These are phyloP conservation scores for Hordeum pubiflorum DNA, from an alignment of 202 grass and related monocot genomes.

Conservation along the genomic window DNA sequence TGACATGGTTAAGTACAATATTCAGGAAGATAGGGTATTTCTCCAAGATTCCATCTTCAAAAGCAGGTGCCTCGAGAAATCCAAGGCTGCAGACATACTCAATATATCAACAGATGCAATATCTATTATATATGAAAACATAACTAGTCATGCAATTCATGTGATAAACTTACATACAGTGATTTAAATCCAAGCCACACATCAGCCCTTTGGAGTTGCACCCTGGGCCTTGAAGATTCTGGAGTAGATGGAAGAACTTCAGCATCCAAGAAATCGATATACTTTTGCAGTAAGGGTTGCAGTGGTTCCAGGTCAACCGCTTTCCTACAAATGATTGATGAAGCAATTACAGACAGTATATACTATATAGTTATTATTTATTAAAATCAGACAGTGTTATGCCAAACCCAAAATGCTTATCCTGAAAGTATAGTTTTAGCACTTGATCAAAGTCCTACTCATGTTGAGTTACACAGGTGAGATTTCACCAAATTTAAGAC, in stretches of 20 bases:
- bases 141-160: slow-evolving; percentile 11
- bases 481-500: slow-evolving; percentile 13
- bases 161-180: slow-evolving; percentile 82
- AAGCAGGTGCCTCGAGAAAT: slow-evolving; percentile 91
- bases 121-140: not conserved
- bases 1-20: slow-evolving; percentile 91
- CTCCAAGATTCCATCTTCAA: slow-evolving; percentile 94
- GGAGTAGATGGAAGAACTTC: slow-evolving; percentile 59
- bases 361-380: slow-evolving; percentile 16
- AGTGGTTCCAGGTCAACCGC: slow-evolving; percentile 71
- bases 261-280: slow-evolving; percentile 72
- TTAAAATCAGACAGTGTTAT: not conserved
- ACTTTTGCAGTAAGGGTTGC: slow-evolving; percentile 80
- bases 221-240: slow-evolving; percentile 61
- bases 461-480: not conserved
- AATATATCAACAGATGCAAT: slow-evolving; percentile 9
- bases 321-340: slow-evolving; percentile 45
- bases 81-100: slow-evolving; percentile 57
- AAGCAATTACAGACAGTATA: slow-evolving; percentile 24
- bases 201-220: slow-evolving; percentile 73
- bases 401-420: slow-evolving; percentile 8
- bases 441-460: slow-evolving; percentile 14
- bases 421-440: slow-evolving; percentile 7
- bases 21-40: slow-evolving; percentile 85
- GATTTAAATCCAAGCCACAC: slow-evolving; percentile 99